Percentiles rank a stretch among this genome's conserved stretches.
phyloP scores from a whole-genome alignment of 1,284 basidiomycete genomes.

The Microbotryum violaceum region DNA sequence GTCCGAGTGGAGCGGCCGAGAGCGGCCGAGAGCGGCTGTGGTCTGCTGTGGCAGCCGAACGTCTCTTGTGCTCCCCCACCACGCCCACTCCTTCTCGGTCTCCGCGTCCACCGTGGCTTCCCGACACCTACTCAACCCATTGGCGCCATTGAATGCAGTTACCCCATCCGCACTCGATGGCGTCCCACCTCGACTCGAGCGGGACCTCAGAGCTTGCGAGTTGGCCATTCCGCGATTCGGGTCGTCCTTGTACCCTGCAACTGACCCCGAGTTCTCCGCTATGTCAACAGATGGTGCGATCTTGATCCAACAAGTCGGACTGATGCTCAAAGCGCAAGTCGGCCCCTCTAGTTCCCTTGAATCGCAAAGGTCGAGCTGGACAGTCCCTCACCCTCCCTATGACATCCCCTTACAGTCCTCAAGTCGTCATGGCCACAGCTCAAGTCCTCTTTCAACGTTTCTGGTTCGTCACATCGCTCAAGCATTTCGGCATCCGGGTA shows the following conservation, averaged over 20 bases:
- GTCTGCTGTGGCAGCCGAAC: no score
- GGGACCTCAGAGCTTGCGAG: slow-evolving; percentile 75
- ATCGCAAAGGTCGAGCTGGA: neutral
- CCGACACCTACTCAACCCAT: slow-evolving; percentile 59
- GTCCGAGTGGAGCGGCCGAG: no score
- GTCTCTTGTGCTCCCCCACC: neutral
- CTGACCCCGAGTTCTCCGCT: neutral
- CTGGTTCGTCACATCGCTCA: slow-evolving; percentile 91
- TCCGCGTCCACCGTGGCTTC: slow-evolving; percentile 15
- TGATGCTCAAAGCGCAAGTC: slow-evolving; percentile 74
- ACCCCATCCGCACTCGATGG: slow-evolving; percentile 79
- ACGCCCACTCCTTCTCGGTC: neutral
- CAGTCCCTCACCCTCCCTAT: neutral
- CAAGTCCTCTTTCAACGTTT: slow-evolving; percentile 95
- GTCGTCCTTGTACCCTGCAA: no score
- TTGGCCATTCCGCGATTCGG: slow-evolving; percentile 43
- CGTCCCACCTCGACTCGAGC: slow-evolving; percentile 68
- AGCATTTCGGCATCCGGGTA: slow-evolving; percentile 83
- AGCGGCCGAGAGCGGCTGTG: no score
- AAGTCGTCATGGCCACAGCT: slow-evolving; percentile 91
- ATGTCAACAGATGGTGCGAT: slow-evolving; percentile 45
- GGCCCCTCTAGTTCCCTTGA: neutral
- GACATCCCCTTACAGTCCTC: slow-evolving; percentile 56
- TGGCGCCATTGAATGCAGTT: slow-evolving; percentile 63
- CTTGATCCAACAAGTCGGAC: slow-evolving; percentile 87